These are phyloP conservation scores for Entomortierella beljakovae DNA, from an alignment of 192 early-diverging fungal species.

Conservation along the genomic window DNA sequence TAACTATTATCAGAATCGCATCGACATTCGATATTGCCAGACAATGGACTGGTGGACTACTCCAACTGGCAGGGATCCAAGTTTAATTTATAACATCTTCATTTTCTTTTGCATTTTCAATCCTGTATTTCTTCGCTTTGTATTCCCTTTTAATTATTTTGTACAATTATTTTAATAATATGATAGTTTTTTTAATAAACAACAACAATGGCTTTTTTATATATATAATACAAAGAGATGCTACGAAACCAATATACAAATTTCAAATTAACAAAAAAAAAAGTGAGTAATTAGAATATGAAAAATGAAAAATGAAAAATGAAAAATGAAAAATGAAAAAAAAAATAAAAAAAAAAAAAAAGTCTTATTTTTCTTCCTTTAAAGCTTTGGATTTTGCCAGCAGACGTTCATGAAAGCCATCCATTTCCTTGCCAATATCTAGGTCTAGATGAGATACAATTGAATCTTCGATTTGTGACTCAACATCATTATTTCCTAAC, in stretches of 20 bases:
- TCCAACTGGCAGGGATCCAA: conserved; percentile 50
- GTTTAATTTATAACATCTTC: conserved; percentile 9
- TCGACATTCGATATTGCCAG: conserved; percentile 51
- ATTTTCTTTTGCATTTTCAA: background rate
- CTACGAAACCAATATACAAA: too few species aligned
- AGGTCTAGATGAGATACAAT: conserved; percentile 44
- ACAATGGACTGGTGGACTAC: conserved; percentile 47
- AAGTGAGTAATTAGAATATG: background rate
- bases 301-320: conserved; percentile 7
- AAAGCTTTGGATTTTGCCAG: conserved; percentile 1
- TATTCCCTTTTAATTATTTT: background rate
- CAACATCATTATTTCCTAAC: conserved; percentile 2
- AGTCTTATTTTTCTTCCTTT: background rate
- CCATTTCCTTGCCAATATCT: conserved; percentile 49
- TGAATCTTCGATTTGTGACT: conserved; percentile 2
- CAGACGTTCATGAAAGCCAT: conserved; percentile 31
- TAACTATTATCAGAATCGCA: conserved; percentile 46
- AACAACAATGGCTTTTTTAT: too few species aligned
- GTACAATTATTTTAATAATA: too few species aligned
- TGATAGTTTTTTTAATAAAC: too few species aligned
- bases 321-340: conserved; percentile 4
- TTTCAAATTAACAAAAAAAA: too few species aligned
- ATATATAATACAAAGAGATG: too few species aligned
- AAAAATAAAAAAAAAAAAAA: background rate
- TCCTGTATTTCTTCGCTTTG: background rate